Evolutionary conservation across 305 asterid species (phyloP).

Genomic region (Fraxinus sp.): DNA sequence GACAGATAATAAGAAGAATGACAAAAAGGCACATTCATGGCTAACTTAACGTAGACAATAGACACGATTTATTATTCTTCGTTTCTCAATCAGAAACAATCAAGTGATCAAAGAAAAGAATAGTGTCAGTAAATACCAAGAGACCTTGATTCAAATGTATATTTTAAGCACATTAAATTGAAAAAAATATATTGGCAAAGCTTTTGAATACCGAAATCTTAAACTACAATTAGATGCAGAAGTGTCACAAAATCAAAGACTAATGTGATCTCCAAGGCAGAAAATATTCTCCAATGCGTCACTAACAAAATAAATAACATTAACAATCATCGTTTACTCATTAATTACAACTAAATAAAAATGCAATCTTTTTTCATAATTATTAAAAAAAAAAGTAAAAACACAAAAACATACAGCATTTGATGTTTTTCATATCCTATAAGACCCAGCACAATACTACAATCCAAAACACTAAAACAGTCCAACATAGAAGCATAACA

Average conservation of each 20-base stretch:
- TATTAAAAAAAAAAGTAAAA: not conserved
- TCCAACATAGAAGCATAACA: not conserved
- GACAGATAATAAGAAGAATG: not conserved
- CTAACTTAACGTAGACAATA: not conserved
- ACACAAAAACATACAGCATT: not conserved
- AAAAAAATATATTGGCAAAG: not conserved
- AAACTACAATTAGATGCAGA: not conserved
- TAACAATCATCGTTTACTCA: not conserved
- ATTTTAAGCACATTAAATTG: not conserved
- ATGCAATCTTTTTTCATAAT: not conserved
- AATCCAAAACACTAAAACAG: constrained; percentile 9
- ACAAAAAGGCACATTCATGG: not conserved
- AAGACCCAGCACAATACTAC: constrained; percentile 22
- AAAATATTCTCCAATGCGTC: not conserved
- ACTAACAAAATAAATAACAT: not conserved
- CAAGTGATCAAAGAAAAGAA: not conserved
- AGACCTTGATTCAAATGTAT: not conserved
- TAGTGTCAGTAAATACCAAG: not conserved
- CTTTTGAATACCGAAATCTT: not conserved
- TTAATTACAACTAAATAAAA: not conserved
- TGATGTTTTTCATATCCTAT: constrained; percentile 16
- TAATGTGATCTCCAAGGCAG: not conserved
- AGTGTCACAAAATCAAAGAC: not conserved
- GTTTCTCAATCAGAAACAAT: not conserved
- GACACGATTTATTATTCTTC: not conserved